Conservation (phyloP, 2,329 filamentous ascomycete genomes). For the Penicillium italicum region DNA sequence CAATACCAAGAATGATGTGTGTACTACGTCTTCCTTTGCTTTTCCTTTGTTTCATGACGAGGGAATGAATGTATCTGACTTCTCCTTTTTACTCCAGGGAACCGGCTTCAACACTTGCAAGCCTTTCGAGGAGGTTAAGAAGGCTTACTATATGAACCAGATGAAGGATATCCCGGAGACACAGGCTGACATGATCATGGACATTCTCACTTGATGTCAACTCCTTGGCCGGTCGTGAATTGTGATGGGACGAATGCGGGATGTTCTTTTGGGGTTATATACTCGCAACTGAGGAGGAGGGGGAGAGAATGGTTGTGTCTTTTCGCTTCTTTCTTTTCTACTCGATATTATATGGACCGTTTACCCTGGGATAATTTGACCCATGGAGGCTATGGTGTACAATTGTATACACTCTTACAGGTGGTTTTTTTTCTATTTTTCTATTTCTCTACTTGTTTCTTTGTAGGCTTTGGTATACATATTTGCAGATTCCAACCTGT, state of each 20-base stretch:
- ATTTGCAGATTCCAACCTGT: neutral
- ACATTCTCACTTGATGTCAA: constrained; percentile 13
- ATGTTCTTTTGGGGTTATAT: neutral
- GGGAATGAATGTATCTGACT: neutral
- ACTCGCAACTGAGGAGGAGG: neutral
- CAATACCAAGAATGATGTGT: constrained; percentile 7
- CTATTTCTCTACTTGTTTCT: neutral
- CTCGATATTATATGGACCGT: neutral
- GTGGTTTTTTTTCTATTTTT: neutral
- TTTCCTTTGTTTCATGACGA: neutral
- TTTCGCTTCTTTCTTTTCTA: neutral
- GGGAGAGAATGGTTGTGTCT: too few species aligned
- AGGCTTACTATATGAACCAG: constrained; percentile 19
- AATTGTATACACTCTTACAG: neutral
- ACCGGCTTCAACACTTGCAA: constrained; percentile 18
- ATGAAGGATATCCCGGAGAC: constrained; percentile 1
- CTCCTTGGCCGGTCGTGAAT: neutral
- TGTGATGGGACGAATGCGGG: neutral
- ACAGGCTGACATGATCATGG: constrained; percentile 17
- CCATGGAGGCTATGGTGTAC: neutral
- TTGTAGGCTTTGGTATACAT: neutral
- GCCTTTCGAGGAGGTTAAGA: constrained; percentile 22
- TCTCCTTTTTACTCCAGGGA: neutral
- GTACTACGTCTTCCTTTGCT: neutral
- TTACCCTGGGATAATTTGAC: neutral